These are phyloP conservation scores for Mikania micrantha DNA, from an alignment of 129 eudicot genomes.

Conservation along the genomic window DNA sequence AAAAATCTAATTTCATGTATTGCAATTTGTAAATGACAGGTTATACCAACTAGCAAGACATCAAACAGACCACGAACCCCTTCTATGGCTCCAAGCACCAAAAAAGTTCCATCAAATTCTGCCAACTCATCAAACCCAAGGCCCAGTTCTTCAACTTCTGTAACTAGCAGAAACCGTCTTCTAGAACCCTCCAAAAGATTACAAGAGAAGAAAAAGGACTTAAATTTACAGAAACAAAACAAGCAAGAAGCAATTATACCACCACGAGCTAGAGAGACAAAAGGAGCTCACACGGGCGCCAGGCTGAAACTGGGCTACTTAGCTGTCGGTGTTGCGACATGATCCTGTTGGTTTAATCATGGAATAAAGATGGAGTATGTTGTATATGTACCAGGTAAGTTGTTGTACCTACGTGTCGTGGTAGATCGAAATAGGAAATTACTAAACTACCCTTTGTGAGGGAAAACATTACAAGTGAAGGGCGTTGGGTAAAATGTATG, in stretches of 20 bases:
- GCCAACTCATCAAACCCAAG: constrained; percentile 21
- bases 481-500: constrained; percentile 8
- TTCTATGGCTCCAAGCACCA: constrained; percentile 14
- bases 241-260: constrained; percentile 14
- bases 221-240: constrained; percentile 9
- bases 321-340: constrained; percentile 43
- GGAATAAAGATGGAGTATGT: constrained; percentile 17
- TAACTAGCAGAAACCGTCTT: constrained; percentile 19
- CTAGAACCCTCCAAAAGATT: constrained; percentile 8
- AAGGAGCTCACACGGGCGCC: constrained; percentile 10
- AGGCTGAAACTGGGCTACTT: constrained; percentile 29
- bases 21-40: constrained; percentile 34
- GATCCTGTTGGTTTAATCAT: constrained; percentile 10
- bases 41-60: constrained; percentile 19
- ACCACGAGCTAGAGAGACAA: constrained; percentile 17
- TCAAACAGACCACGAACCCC: constrained; percentile 28
- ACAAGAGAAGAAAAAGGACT: constrained; percentile 22
- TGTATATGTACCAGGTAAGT: constrained; percentile 4
- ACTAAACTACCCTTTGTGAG: constrained; percentile 16
- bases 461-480: constrained; percentile 5
- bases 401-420: not conserved
- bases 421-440: constrained; percentile 1
- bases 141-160: constrained; percentile 23
- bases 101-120: constrained; percentile 20
- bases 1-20: not conserved